These are phyloP conservation scores for Mycena galopus DNA, from an alignment of 768 basidiomycete genomes.

Conservation along the genomic window DNA sequence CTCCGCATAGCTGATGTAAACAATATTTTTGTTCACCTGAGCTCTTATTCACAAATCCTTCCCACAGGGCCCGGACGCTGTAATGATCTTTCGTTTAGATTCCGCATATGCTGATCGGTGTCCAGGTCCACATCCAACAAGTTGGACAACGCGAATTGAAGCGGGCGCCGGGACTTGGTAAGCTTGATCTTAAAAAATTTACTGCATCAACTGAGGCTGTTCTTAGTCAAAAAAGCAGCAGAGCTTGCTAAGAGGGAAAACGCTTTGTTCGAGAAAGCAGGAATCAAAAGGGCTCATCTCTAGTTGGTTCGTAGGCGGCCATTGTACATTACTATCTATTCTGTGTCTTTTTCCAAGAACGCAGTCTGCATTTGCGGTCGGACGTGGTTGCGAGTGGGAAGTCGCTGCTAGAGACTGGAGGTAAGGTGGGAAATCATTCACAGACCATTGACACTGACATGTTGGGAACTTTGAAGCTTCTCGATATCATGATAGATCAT, in stretches of 20 bases:
- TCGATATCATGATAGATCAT: too few relatives aligned
- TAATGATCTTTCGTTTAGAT: conserved; percentile 40
- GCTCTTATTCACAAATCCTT: conserved; percentile 18
- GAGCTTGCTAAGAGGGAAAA: conserved; percentile 73
- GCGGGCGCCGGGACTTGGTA: conserved; percentile 78
- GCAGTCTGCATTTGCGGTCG: not conserved
- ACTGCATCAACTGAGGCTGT: too few relatives aligned
- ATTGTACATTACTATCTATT: conserved; percentile 18
- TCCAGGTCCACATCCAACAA: conserved; percentile 92
- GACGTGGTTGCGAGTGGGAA: too few relatives aligned
- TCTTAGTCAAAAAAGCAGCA: conserved; percentile 61
- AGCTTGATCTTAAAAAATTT: too few relatives aligned
- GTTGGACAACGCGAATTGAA: conserved; percentile 91
- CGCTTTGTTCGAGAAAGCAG: conserved; percentile 69
- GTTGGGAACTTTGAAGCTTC: too few relatives aligned
- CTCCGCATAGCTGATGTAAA: conserved; percentile 89
- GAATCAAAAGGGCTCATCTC: conserved; percentile 67
- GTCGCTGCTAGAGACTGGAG: too few relatives aligned
- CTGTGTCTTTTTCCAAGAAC: not conserved
- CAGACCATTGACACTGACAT: too few relatives aligned
- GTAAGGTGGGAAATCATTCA: too few relatives aligned
- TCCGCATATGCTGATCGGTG: not conserved
- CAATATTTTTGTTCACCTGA: conserved; percentile 10
- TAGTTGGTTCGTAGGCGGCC: conserved; percentile 40
- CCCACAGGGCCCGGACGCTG: conserved; percentile 82